Evolutionary conservation across 2,329 filamentous ascomycete species (phyloP), one percentile per base, ranked within the genome.

Genomic region (Clarireedia hainanense): DNA sequence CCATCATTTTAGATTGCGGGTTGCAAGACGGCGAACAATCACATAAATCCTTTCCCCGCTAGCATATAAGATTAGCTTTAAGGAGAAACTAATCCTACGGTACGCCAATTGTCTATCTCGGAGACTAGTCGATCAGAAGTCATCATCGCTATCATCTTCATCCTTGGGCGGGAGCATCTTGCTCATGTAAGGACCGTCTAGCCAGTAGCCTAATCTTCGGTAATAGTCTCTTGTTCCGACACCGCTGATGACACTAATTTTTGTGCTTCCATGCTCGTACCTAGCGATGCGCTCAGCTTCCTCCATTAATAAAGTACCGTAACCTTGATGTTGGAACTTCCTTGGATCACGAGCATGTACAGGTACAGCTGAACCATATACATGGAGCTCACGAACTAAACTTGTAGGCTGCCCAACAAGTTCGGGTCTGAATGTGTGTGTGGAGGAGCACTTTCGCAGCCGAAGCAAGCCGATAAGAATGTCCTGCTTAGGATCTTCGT

Each of bases 271-370:
- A 68, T 99, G 94, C 73, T 99, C 94, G 61, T 96, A 88, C 55
- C 89, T 81, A 0, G 95, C 92, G 61, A 99, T 99, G 51, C 91
- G 80, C 74, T 97, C 94, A 0, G 94, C 95, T 74, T 97, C 92
- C 68, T 97, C 92, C 95, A 99, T 99, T 62, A 99, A 69, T 59
- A 99, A 72, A 1, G 94, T 99, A 48, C 94, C 94, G 63, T 95
- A 99, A 0, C 94, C 94, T 70, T 96, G 94, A 73, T 99, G 94
- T 75, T 99, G 94, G 73, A 97, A 97, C 73, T 97, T 97, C 72
- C 88, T 86, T 20, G 92, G 91, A 65, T 99, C 94, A 56, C 95
- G 81, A 7, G 91, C 92, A 72, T 99, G 94, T 47, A 99, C 89
- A 0, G 94, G 95, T n/a, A 99, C 94, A 0, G 95, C 94, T 20